phyloP scores from a whole-genome alignment of 2,329 filamentous ascomycete genomes.

The Hypoxylon sp. region DNA sequence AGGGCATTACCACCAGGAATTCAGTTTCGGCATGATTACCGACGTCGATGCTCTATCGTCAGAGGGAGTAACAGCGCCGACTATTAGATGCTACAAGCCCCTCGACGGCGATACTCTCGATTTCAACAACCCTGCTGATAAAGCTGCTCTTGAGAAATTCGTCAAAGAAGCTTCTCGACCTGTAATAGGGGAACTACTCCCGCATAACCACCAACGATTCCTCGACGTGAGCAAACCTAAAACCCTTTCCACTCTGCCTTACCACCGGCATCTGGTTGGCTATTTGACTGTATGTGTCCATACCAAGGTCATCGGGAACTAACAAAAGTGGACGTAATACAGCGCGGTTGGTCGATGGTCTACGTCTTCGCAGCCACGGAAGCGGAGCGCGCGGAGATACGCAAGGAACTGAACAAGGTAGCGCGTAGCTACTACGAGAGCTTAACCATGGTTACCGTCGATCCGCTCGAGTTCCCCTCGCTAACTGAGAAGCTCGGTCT shows the following conservation, averaged over 20 bases:
- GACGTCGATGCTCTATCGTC: slow-evolving; percentile 26
- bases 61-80: slow-evolving; percentile 28
- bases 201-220: slow-evolving; percentile 45
- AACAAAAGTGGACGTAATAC: neutral
- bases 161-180: slow-evolving; percentile 40
- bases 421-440: slow-evolving; percentile 47
- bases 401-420: slow-evolving; percentile 43
- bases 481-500: slow-evolving; percentile 47
- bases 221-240: slow-evolving; percentile 44
- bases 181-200: slow-evolving; percentile 47
- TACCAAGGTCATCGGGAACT: neutral
- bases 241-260: neutral
- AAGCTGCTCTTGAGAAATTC: slow-evolving; percentile 40
- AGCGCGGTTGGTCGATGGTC: slow-evolving; percentile 50
- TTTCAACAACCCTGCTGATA: slow-evolving; percentile 24
- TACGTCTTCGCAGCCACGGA: slow-evolving; percentile 49
- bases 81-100: slow-evolving; percentile 44
- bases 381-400: slow-evolving; percentile 42
- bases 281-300: neutral
- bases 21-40: slow-evolving; percentile 45
- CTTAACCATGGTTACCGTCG: slow-evolving; percentile 48
- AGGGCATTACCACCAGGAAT: slow-evolving; percentile 44
- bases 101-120: slow-evolving; percentile 42
- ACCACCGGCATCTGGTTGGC: neutral
- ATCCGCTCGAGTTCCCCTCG: slow-evolving; percentile 49